Conservation (phyloP, 371 early-diverging fungal species). For the Circinella minor region DNA sequence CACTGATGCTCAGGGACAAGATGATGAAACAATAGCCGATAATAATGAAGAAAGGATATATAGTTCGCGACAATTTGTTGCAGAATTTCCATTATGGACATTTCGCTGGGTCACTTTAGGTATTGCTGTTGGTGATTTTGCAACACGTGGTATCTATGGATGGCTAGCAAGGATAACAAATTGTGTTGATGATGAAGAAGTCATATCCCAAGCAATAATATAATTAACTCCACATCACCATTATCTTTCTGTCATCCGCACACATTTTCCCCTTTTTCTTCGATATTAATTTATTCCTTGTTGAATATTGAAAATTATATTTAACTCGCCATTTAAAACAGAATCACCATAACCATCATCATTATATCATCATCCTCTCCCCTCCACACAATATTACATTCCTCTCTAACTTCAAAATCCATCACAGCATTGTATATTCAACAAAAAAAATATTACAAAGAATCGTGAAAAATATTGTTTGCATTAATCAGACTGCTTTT, state of each 20-base stretch:
- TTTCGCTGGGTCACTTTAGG: constrained; percentile 66
- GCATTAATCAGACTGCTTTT: constrained; percentile 11
- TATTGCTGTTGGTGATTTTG: constrained; percentile 60
- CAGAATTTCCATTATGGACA: constrained; percentile 64
- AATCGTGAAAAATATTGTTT: background rate
- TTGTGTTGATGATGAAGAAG: constrained; percentile 47
- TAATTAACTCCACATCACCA: background rate
- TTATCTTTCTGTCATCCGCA: too few relatives aligned
- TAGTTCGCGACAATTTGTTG: constrained; percentile 50
- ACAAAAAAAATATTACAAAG: background rate
- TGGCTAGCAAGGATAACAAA: constrained; percentile 31
- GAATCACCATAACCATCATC: too few relatives aligned
- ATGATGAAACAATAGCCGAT: background rate
- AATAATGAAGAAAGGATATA: constrained; percentile 12
- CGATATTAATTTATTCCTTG: too few relatives aligned
- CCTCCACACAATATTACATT: too few relatives aligned
- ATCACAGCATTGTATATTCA: too few relatives aligned
- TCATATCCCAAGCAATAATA: constrained; percentile 24
- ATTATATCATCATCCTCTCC: background rate
- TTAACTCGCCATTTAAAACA: too few relatives aligned
- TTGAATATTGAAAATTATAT: too few relatives aligned
- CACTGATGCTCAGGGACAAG: constrained; percentile 27
- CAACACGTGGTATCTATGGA: constrained; percentile 37
- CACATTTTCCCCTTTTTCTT: too few relatives aligned
- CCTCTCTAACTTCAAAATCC: too few relatives aligned